A percentile compares a stretch with the other conserved stretches of the same genome.
Conservation (phyloP, 305 asterid species). For the Fraxinus dipetala region DNA sequence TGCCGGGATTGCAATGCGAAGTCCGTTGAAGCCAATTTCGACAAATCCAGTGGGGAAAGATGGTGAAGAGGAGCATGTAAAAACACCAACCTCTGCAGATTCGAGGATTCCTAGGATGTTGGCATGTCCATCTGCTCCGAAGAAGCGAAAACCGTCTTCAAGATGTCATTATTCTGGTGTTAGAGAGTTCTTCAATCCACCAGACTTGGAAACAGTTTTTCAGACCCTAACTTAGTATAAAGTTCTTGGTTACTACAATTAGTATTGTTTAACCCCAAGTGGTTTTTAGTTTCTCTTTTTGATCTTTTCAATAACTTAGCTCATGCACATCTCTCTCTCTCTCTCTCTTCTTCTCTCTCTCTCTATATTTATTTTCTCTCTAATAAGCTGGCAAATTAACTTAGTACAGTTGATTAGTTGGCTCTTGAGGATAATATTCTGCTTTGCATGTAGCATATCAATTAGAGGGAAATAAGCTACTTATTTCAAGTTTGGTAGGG, state of each 20-base stretch:
- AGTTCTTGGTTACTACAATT: background rate
- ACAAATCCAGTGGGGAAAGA: slow-evolving; percentile 34
- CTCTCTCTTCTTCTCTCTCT: no score
- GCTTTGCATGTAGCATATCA: no score
- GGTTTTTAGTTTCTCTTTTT: background rate
- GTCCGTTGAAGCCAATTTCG: slow-evolving; percentile 48
- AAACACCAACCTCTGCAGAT: slow-evolving; percentile 62
- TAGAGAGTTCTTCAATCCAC: slow-evolving; percentile 58
- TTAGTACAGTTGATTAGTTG: background rate
- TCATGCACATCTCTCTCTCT: background rate
- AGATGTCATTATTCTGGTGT: slow-evolving; percentile 39
- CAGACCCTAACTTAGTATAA: slow-evolving; percentile 3
- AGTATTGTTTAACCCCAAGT: background rate
- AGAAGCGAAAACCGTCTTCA: slow-evolving; percentile 52
- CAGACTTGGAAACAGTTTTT: slow-evolving; percentile 61
- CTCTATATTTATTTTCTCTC: background rate
- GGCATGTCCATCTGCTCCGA: slow-evolving; percentile 68
- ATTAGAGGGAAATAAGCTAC: no score
- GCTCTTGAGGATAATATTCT: background rate
- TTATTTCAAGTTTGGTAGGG: background rate
- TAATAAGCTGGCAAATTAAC: slow-evolving; percentile 22
- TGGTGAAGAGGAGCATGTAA: slow-evolving; percentile 38
- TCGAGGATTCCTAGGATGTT: slow-evolving; percentile 43
- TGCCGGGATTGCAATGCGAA: slow-evolving; percentile 34
- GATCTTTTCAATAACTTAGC: background rate